Evolutionary conservation across 116 monocot genomes (phyloP).

Genomic region (Papilionanthe hybrid): DNA sequence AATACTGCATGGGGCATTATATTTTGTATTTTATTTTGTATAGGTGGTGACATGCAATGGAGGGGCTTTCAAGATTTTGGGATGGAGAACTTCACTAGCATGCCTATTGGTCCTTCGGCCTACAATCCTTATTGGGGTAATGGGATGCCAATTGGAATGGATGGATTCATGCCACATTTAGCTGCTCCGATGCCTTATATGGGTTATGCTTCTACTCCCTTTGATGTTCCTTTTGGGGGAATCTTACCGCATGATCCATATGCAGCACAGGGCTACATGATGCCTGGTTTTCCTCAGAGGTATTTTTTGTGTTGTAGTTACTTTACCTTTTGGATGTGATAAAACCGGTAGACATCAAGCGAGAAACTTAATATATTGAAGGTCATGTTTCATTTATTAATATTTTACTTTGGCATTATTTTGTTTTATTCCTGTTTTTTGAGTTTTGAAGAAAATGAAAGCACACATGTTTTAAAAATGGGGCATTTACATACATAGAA

Average conservation of each 20-base stretch:
- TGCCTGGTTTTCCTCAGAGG: slow-evolving; percentile 68
- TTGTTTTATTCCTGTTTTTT: too few species aligned
- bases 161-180: slow-evolving; percentile 59
- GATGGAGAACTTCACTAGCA: slow-evolving; percentile 48
- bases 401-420: too few species aligned
- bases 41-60: slow-evolving; percentile 69
- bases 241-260: slow-evolving; percentile 77
- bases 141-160: slow-evolving; percentile 73
- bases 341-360: too few species aligned
- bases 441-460: too few species aligned
- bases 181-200: slow-evolving; percentile 63
- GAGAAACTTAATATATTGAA: too few species aligned
- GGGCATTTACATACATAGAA: too few species aligned
- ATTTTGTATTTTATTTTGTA: background rate
- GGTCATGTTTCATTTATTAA: background rate
- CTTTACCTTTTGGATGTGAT: too few species aligned
- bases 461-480: too few species aligned
- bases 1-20: background rate
- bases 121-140: slow-evolving; percentile 54
- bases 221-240: slow-evolving; percentile 70
- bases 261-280: slow-evolving; percentile 68
- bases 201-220: slow-evolving; percentile 68
- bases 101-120: slow-evolving; percentile 57
- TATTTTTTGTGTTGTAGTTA: slow-evolving; percentile 5
- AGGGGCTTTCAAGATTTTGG: slow-evolving; percentile 54